phyloP scores from a whole-genome alignment of 305 asterid species.

The Fraxinus floribunda region DNA sequence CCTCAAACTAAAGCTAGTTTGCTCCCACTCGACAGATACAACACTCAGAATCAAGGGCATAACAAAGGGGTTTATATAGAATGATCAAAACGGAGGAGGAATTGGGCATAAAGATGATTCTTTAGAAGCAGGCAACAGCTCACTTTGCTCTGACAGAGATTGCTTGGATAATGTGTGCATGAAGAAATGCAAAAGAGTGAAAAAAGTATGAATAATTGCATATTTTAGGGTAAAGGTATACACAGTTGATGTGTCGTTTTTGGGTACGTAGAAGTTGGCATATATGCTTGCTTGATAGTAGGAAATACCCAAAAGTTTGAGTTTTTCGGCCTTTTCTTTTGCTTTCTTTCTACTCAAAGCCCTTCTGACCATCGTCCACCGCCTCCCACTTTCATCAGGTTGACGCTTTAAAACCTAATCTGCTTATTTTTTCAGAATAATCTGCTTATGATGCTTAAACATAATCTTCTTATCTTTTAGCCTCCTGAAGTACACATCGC shows the following conservation, averaged over 20 bases:
- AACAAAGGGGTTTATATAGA: neutral
- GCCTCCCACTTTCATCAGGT: slow-evolving; percentile 7
- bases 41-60: neutral
- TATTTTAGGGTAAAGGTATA: slow-evolving; percentile 12
- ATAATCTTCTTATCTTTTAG: neutral
- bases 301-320: slow-evolving; percentile 32
- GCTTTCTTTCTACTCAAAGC: slow-evolving; percentile 86
- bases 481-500: neutral
- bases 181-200: slow-evolving; percentile 51
- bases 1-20: neutral
- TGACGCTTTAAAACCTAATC: neutral
- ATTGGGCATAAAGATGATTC: slow-evolving; percentile 39
- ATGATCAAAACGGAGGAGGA: neutral
- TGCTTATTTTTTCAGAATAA: neutral
- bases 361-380: slow-evolving; percentile 17
- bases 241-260: slow-evolving; percentile 14
- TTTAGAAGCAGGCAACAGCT: slow-evolving; percentile 26
- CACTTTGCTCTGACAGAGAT: slow-evolving; percentile 29
- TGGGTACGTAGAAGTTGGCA: slow-evolving; percentile 30
- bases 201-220: slow-evolving; percentile 28
- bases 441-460: neutral
- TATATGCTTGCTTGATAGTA: slow-evolving; percentile 77
- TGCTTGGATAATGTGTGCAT: slow-evolving; percentile 40
- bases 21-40: neutral
- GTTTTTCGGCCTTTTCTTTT: slow-evolving; percentile 38